Evolutionary conservation across 768 basidiomycete species (phyloP), one percentile per base, ranked within the genome.

Genomic region (Mycena pura): DNA sequence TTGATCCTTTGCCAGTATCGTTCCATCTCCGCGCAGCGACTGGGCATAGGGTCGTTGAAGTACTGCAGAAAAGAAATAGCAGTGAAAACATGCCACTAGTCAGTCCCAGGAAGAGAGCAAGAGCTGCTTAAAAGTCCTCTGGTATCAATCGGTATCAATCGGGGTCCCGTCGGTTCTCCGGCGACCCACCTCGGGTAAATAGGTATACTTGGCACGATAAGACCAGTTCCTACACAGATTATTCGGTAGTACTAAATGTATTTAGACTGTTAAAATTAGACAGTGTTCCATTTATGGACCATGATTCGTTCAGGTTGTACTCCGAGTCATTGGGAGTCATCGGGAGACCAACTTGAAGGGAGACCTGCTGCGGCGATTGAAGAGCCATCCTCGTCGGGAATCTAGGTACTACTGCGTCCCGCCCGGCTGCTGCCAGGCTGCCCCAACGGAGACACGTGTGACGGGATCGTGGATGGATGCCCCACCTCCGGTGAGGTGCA

Each of bases 1-100:
- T 78, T 11, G 72, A 70, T 14, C 78, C 78, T 6, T 62, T 70
- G 1, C 77, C 77, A 19, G 64, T 74, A 52, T 76, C 66, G 21
- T 63, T 68, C 72, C 73, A 76, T 43, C 67, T 64, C 38, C 70
- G 40, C 17, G 60, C 56, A 31, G 40, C 32, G 19, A 47, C 47
- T 54, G 41, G 34, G 34, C 34, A 17, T 17, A 36, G 34, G 17
- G 34, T 36, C 34, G 34, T 36, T 36, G 17, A 36, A 36, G 17
- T 36, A 36, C 34, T 36, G 34, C 34, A 36, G 34, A 36, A 36
- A 36, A 36, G 17, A 36, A 36, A 36, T 36, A 36, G 34, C 34
- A 36, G 34, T 17, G 34, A 36, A 36, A 36, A 36, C 34, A 36
- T 36, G 34, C n/a, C n/a, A n/a, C n/a, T n/a, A n/a, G 34, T 36